Percentiles rank a stretch among this genome's conserved stretches.
phyloP scores from a whole-genome alignment of 2,329 filamentous ascomycete genomes.

The Monilinia fructicola region DNA sequence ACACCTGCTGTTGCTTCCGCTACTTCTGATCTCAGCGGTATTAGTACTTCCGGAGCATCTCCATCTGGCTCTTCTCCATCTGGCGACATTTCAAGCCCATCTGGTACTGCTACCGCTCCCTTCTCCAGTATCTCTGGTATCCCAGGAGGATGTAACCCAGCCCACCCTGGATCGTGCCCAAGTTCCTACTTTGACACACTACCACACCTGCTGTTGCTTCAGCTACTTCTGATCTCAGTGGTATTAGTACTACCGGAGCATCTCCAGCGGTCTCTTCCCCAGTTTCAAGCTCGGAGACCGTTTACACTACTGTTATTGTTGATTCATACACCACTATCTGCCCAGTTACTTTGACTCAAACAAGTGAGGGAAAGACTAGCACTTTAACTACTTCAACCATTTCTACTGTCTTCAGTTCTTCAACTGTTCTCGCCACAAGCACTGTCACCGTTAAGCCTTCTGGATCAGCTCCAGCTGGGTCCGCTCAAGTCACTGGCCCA shows the following conservation, averaged over 20 bases:
- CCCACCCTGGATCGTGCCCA: neutral
- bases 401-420: constrained; percentile 3
- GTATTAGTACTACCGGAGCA: neutral
- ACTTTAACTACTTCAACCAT: constrained; percentile 9
- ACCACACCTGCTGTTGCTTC: neutral
- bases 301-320: constrained; percentile 12
- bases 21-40: neutral
- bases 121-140: too few species aligned
- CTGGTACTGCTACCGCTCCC: neutral
- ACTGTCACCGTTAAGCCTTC: neutral
- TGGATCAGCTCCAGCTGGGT: neutral
- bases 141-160: too few species aligned
- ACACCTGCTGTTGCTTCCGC: constrained; percentile 2
- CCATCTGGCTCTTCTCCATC: too few species aligned
- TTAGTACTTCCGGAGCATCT: neutral
- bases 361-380: constrained; percentile 1
- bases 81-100: neutral
- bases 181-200: too few species aligned
- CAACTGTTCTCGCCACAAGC: neutral
- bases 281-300: neutral
- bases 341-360: constrained; percentile 15
- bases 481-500: constrained; percentile 2
- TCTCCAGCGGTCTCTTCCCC: neutral
- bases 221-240: constrained; percentile 2
- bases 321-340: constrained; percentile 13